These are phyloP conservation scores for Chaetomiaceae sp. DNA, from an alignment of 2,329 filamentous ascomycete species.

Conservation along the genomic window DNA sequence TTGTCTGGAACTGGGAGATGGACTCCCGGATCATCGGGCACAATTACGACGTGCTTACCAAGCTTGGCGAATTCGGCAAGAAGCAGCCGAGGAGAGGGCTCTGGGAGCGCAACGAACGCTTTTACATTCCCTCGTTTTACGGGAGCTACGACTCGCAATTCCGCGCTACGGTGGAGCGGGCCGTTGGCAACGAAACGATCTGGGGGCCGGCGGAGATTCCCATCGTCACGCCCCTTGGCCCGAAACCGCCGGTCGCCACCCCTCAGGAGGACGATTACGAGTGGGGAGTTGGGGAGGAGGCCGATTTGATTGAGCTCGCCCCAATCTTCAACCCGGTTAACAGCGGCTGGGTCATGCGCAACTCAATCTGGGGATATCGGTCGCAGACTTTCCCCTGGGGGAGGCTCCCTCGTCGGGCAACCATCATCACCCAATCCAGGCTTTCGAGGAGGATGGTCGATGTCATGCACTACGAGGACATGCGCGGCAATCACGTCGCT, in stretches of 20 bases:
- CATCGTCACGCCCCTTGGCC: constrained; percentile 58
- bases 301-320: constrained; percentile 52
- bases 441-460: constrained; percentile 67
- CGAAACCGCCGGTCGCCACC: constrained; percentile 25
- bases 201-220: constrained; percentile 64
- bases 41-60: constrained; percentile 73
- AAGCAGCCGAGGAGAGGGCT: constrained; percentile 66
- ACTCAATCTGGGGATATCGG: constrained; percentile 64
- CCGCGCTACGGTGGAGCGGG: constrained; percentile 56
- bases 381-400: constrained; percentile 45
- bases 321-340: constrained; percentile 73
- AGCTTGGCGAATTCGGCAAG: constrained; percentile 58
- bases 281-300: constrained; percentile 33
- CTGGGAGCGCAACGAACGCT: constrained; percentile 70
- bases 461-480: constrained; percentile 73
- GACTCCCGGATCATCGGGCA: constrained; percentile 76
- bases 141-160: constrained; percentile 65
- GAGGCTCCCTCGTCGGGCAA: constrained; percentile 65
- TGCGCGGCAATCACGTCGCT: constrained; percentile 68
- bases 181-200: constrained; percentile 50
- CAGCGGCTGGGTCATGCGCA: constrained; percentile 68
- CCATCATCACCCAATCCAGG: constrained; percentile 74
- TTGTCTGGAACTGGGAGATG: constrained; percentile 85
- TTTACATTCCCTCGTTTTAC: constrained; percentile 66
- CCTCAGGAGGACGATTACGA: constrained; percentile 28